Base-by-base conservation (phyloP, 805 yeast species). In the Candida patagonica region DNA sequence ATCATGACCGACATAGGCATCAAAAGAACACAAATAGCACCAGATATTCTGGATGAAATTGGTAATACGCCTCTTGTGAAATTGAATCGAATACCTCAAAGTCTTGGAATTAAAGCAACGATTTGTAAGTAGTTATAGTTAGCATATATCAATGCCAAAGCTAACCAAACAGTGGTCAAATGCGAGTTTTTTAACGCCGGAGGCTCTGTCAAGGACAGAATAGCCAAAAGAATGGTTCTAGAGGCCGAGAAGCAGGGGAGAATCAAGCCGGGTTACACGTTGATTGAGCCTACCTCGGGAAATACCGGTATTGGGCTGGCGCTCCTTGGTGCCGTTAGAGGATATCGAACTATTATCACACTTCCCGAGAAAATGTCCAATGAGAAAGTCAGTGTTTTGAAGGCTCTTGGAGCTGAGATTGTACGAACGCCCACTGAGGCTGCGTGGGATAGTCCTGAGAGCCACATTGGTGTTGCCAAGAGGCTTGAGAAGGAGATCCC, bases 251-350 rank as follows among this genome's bases (percentile, higher is more conserved):
- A 71, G 48, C 64, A 68, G 12, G 94, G 94, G 38, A 63, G 74
- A 47, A 80, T 84, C 54, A 81, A 78, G 60, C 94, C 94, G n/a
- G 89, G 89, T 4, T 72, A 76, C 56, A 83, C 94, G 25, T 64
- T 84, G 55, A 84, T 85, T 50, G 95, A 84, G 63, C 94, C 94
- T 41, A 85, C 94, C 8, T 80, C 89, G 8, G 95, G 95, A 55
- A 84, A 84, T 65, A 84, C 95, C 33, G 95, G 95, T 62, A 85
- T 84, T 55, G 95, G 94, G 43, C 69, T 84, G 50, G 95, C 95
- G 9, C 68, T 84, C 21, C 76, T 82, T 15, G 95, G 92, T 52
- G 94, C 94, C 30, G 84, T 85, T 31, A 78, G 74, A 56, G 94
- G 94, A 37, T 84, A 84, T 65, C 70, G 89, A 60, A 81, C 89